Percentiles rank a stretch among this genome's conserved stretches.
Conservation (phyloP, 208 protist genomes). For the Phytomonas francai region DNA sequence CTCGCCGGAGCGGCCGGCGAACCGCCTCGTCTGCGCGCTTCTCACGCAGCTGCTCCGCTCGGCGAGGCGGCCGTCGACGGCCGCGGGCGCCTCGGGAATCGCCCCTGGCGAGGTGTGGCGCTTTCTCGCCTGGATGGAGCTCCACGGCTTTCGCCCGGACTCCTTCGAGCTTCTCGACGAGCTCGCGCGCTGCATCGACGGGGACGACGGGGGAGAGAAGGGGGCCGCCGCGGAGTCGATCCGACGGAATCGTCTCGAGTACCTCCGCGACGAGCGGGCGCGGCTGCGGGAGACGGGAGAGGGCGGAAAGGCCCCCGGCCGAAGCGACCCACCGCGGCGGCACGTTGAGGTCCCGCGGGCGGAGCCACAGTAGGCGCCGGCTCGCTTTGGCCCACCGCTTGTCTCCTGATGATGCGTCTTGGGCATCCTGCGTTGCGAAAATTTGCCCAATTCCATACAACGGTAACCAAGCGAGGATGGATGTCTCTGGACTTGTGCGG, state of each 20-base stretch:
- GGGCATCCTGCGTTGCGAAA: too few species aligned
- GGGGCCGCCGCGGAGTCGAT: constrained; percentile 8
- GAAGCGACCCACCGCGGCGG: too few species aligned
- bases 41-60: constrained; percentile 3
- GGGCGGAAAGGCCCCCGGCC: too few species aligned
- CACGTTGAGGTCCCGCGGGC: too few species aligned
- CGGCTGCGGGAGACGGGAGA: constrained; percentile 3
- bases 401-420: too few species aligned
- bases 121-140: constrained; percentile 67
- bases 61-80: background rate
- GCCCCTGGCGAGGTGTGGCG: constrained; percentile 31
- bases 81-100: background rate
- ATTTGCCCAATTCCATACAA: too few species aligned
- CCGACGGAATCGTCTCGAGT: constrained; percentile 34
- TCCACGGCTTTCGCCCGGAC: constrained; percentile 33
- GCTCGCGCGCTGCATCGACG: constrained; percentile 3
- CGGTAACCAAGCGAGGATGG: too few species aligned
- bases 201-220: background rate
- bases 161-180: constrained; percentile 32
- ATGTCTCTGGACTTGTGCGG: too few species aligned
- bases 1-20: background rate
- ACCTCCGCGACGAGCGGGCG: constrained; percentile 23
- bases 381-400: too few species aligned
- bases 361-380: too few species aligned
- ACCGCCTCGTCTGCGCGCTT: background rate